These are phyloP conservation scores for Saccharomyces pastorianus DNA, from an alignment of 1,139 yeast genomes.

Conservation along the genomic window DNA sequence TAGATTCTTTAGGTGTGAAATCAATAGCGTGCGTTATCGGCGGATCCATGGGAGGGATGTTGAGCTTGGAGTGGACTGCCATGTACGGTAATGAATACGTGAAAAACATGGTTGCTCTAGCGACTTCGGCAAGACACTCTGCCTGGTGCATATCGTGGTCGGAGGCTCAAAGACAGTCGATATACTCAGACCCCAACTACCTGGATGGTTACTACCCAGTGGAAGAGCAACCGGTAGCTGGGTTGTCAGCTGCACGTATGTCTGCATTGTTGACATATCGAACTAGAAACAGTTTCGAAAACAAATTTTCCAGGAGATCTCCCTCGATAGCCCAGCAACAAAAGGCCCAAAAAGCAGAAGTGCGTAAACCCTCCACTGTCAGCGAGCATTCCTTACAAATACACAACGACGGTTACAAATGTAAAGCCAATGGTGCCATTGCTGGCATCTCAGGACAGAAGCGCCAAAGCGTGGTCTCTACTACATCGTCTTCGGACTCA, in stretches of 20 bases:
- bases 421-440: conserved; percentile 7
- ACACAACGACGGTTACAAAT: conserved; percentile 54
- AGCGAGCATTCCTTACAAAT: conserved; percentile 51
- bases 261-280: conserved; percentile 88
- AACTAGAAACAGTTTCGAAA: conserved; percentile 84
- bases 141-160: conserved; percentile 99
- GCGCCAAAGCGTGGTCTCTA: conserved; percentile 14
- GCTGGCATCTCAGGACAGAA: conserved; percentile 3
- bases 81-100: conserved; percentile 69
- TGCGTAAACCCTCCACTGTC: conserved; percentile 32
- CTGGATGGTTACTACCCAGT: conserved; percentile 75
- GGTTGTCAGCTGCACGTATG: conserved; percentile 96
- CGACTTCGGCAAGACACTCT: conserved; percentile 88
- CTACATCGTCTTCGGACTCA: conserved; percentile 19
- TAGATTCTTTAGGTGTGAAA: conserved; percentile 64
- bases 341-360: conserved; percentile 10
- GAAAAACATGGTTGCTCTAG: conserved; percentile 67
- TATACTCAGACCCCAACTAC: conserved; percentile 89
- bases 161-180: conserved; percentile 93
- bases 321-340: conserved; percentile 36
- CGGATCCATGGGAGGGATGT: conserved; percentile 99
- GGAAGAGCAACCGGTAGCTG: conserved; percentile 71
- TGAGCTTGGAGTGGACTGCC: conserved; percentile 74
- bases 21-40: conserved; percentile 82
- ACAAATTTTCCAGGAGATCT: conserved; percentile 74